Percentiles rank a stretch among this genome's conserved stretches.
These are phyloP conservation scores for Epichloe uncinata DNA, from an alignment of 2,329 filamentous ascomycete genomes.

Conservation along the genomic window DNA sequence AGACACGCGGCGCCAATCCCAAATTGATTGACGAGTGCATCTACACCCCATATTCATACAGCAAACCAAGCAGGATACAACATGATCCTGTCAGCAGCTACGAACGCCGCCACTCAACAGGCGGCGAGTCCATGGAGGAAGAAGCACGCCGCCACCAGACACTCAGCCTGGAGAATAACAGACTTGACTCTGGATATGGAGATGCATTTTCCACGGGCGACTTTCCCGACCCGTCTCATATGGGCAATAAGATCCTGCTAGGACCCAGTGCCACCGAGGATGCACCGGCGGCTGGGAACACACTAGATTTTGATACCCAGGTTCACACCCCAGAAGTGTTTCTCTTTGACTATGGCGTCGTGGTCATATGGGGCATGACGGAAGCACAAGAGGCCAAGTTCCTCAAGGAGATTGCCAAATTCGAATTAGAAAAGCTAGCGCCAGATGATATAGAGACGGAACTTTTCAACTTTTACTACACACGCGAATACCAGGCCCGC, in stretches of 20 bases:
- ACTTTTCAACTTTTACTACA: constrained; percentile 99
- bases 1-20: constrained; percentile 65
- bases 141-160: constrained; percentile 36
- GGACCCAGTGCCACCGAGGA: constrained; percentile 22
- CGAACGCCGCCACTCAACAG: constrained; percentile 64
- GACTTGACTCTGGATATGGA: constrained; percentile 18
- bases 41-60: constrained; percentile 85
- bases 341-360: constrained; percentile 92
- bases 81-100: constrained; percentile 30
- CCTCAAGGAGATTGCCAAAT: constrained; percentile 85
- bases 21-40: constrained; percentile 97
- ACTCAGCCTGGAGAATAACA: constrained; percentile 40
- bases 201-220: constrained; percentile 17
- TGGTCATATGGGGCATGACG: constrained; percentile 98
- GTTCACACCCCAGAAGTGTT: constrained; percentile 93
- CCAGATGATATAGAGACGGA: constrained; percentile 88
- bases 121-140: constrained; percentile 40
- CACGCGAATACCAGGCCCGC: constrained; percentile 88
- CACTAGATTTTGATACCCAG: constrained; percentile 68
- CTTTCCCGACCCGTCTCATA: constrained; percentile 14
- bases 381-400: constrained; percentile 80
- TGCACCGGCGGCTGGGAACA: constrained; percentile 28
- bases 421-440: constrained; percentile 79
- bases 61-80: constrained; percentile 23
- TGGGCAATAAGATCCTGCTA: constrained; percentile 21